A percentile compares a stretch with the other conserved stretches of the same genome.
Conservation (phyloP, 1,284 basidiomycete species). For the Trichosporon ovoides region DNA sequence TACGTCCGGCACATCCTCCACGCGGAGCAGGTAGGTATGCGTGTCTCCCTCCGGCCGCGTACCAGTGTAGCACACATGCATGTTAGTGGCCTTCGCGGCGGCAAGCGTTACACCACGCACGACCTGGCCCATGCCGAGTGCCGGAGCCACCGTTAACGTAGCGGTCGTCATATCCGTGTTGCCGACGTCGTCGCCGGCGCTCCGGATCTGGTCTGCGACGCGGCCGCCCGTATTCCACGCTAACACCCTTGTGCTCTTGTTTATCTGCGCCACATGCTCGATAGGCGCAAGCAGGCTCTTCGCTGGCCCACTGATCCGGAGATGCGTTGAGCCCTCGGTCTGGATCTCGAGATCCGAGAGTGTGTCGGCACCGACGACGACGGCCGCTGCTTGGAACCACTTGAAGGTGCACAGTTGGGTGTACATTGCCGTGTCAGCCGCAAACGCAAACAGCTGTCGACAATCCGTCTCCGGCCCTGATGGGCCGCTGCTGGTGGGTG, state of each 20-base stretch:
- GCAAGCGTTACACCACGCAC: neutral
- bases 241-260: neutral
- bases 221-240: neutral
- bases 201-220: neutral
- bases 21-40: no score
- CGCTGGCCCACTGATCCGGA: neutral
- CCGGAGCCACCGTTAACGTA: neutral
- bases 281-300: neutral
- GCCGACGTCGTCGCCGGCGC: neutral
- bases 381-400: neutral
- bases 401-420: neutral
- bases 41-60: no score
- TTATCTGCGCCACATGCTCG: neutral
- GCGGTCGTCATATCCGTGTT: neutral
- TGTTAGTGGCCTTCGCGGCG: neutral
- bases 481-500: neutral
- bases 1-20: no score
- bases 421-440: neutral
- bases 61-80: neutral
- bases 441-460: neutral
- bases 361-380: neutral
- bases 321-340: neutral
- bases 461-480: neutral
- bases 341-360: neutral
- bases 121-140: neutral